Percentiles rank a stretch among this genome's conserved stretches.
phyloP scores from a whole-genome alignment of 257 asterid genomes.

The Scutellaria barbata region DNA sequence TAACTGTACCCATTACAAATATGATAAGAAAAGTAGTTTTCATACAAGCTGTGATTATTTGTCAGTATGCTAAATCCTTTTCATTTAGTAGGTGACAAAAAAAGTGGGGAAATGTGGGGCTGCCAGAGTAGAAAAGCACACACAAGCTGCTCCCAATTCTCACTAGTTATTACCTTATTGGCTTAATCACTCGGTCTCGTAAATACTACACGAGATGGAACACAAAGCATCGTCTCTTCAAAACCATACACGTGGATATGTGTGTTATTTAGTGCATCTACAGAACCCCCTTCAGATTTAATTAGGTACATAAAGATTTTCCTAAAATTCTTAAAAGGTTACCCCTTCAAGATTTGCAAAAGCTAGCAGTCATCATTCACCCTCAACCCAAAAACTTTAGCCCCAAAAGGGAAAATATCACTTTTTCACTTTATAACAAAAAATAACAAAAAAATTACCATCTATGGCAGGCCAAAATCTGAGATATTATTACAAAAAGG shows the following conservation, averaged over 20 bases:
- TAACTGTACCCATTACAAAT: not conserved
- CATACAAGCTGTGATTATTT: constrained; percentile 25
- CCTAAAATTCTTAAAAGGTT: too few relatives aligned
- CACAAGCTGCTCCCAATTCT: too few relatives aligned
- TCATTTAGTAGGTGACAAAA: constrained; percentile 9
- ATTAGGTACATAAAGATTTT: too few relatives aligned
- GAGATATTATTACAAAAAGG: constrained; percentile 21
- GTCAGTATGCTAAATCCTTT: constrained; percentile 14
- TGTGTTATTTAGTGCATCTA: too few relatives aligned
- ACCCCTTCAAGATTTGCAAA: not conserved
- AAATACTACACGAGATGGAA: too few relatives aligned
- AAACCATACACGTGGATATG: too few relatives aligned
- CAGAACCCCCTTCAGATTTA: too few relatives aligned
- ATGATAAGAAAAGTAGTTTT: constrained; percentile 3
- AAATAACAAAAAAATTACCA: constrained; percentile 14
- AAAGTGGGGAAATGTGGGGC: not conserved
- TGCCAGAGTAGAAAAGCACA: not conserved
- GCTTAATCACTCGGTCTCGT: too few relatives aligned
- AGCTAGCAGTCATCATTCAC: not conserved
- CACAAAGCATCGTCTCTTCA: too few relatives aligned
- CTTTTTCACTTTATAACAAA: not conserved
- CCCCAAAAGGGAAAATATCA: constrained; percentile 15
- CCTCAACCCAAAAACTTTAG: not conserved
- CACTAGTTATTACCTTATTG: not conserved
- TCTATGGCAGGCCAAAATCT: constrained; percentile 23